Evolutionary conservation across 306 rosid species (phyloP), one percentile per base, ranked within the genome.

Genomic region (Phaseolus lunatus): DNA sequence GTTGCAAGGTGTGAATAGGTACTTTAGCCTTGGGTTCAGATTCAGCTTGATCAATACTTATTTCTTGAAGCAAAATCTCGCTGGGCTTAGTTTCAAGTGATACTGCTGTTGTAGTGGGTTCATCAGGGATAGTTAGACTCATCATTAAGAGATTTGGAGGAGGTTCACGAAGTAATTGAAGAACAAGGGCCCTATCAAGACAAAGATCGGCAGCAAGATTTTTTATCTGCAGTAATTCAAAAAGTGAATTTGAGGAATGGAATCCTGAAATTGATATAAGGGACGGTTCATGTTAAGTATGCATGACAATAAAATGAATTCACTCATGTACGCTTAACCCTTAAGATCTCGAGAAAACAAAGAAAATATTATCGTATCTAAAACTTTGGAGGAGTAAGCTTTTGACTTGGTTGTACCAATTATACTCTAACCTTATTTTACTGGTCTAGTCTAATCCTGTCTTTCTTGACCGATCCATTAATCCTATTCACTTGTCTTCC

Each of bases 161-260:
- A 52, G 99, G 99, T 9, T 90, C 80, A 35, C 99, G 96, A 37
- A 95, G 99, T 88, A 95, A 81, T 54, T 85, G 84, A 35, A 95
- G 93, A 80, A 95, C 99, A 75, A 89, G 49, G 27, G 85, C 86
- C 85, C 99, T 89, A 72, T 95, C 97, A 37, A 92, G 97, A 87
- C 96, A 95, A 71, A 95, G 91, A 82, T 92, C 97, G 0, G 96
- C 96, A 27, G 99, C 97, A 68, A 92, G 97, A 78, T 44, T 85
- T 78, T 90, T 95, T 50, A 95, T 89, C 99, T 95, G 93, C 82
- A 71, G 72, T 49, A 72, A 65, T 65, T 64, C 24, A 47, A 53
- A 62, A 62, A 59, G 61, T 43, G 31, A 62, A 75, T 61, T 39
- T 63, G 58, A 70, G 61, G 70, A 77, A 72, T 33, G 39, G 64